phyloP scores from a whole-genome alignment of 1,284 basidiomycete genomes.

The Cryptococcus maquisensis region DNA sequence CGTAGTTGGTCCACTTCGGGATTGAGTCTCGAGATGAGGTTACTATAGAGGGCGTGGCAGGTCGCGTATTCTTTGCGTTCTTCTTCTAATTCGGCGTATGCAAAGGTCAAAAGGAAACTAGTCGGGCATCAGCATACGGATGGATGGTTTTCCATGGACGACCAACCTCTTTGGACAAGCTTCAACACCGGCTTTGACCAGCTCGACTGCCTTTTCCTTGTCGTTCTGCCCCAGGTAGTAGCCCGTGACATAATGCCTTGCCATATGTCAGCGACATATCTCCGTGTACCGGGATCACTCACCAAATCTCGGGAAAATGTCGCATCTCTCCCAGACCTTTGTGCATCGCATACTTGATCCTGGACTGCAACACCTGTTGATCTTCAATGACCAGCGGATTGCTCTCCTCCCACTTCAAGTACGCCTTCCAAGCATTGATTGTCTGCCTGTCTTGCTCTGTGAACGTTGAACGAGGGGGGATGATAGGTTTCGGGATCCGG shows the following conservation, averaged over 20 bases:
- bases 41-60: constrained; percentile 65
- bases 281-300: constrained; percentile 22
- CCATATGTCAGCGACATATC: neutral
- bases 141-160: neutral
- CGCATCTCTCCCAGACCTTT: constrained; percentile 80
- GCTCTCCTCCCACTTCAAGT: constrained; percentile 91
- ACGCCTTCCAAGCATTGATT: constrained; percentile 81
- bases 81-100: constrained; percentile 81
- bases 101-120: constrained; percentile 84
- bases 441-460: constrained; percentile 66
- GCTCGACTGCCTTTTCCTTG: constrained; percentile 73
- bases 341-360: constrained; percentile 77
- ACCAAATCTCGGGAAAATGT: constrained; percentile 95
- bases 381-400: constrained; percentile 91
- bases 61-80: constrained; percentile 59
- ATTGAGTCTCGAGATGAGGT: constrained; percentile 66
- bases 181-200: constrained; percentile 78
- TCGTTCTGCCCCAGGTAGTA: constrained; percentile 73
- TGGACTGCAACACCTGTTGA: constrained; percentile 59
- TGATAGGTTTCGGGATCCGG: constrained; percentile 58
- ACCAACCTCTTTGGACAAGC: constrained; percentile 78
- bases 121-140: neutral
- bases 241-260: constrained; percentile 82
- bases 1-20: constrained; percentile 69
- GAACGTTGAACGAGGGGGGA: constrained; percentile 73